These are phyloP conservation scores for Iberis pinnata DNA, from an alignment of 345 rosid genomes.

Conservation along the genomic window DNA sequence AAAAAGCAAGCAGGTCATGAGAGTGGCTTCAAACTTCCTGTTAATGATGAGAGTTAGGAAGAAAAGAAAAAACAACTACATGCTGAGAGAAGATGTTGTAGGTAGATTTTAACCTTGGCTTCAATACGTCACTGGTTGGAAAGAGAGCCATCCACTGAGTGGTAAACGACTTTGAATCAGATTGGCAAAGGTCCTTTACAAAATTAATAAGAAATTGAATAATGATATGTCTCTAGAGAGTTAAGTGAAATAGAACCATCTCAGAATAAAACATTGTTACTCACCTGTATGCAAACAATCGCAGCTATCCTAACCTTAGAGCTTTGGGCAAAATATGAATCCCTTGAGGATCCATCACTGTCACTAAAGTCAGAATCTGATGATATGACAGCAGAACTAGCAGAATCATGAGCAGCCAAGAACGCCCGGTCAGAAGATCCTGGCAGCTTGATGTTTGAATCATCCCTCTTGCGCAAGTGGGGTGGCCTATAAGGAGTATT, in stretches of 20 bases:
- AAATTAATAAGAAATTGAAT: conserved; percentile 8
- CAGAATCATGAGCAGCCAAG: conserved; percentile 44
- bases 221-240: conserved; percentile 2
- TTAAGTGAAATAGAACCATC: conserved; percentile 3
- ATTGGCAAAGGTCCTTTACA: conserved; percentile 78
- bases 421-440: conserved; percentile 34
- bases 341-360: conserved; percentile 53
- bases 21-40: conserved; percentile 77
- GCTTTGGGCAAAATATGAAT: conserved; percentile 38
- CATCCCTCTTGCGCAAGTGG: conserved; percentile 71
- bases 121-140: conserved; percentile 71
- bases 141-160: conserved; percentile 81
- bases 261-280: conserved; percentile 11
- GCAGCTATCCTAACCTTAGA: conserved; percentile 82
- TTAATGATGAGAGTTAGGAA: conserved; percentile 26
- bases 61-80: conserved; percentile 16
- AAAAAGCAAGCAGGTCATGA: conserved; percentile 76
- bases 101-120: conserved; percentile 47
- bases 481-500: conserved; percentile 78
- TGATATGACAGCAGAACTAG: conserved; percentile 39
- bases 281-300: conserved; percentile 72
- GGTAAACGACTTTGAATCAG: conserved; percentile 82
- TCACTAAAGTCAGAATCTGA: conserved; percentile 95
- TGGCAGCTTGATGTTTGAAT: conserved; percentile 32
- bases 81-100: conserved; percentile 10